phyloP scores from a whole-genome alignment of 1,284 basidiomycete genomes.

The Mycena sp. region DNA sequence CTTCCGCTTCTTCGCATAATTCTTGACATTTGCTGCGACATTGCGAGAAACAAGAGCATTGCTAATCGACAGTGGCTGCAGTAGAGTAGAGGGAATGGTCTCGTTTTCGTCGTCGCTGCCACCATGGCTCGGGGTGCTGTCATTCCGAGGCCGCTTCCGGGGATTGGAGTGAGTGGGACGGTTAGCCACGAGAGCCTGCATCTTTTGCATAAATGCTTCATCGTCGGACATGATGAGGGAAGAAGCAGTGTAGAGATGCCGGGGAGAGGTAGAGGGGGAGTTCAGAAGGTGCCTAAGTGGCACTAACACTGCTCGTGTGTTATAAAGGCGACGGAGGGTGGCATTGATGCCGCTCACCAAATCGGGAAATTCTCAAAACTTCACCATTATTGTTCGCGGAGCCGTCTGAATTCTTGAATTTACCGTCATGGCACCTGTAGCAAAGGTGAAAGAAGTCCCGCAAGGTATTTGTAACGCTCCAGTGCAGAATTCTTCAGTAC shows the following conservation, averaged over 20 bases:
- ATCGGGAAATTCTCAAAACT: background rate
- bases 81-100: background rate
- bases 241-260: too few species aligned
- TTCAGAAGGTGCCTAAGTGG: background rate
- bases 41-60: background rate
- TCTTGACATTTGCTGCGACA: background rate
- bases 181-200: too few species aligned
- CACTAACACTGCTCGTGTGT: too few species aligned
- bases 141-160: too few species aligned
- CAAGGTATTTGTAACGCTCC: too few species aligned
- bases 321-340: background rate
- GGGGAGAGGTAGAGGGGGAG: background rate
- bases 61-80: background rate
- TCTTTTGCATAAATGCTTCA: too few species aligned
- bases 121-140: too few species aligned
- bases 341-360: background rate
- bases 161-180: too few species aligned
- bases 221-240: too few species aligned
- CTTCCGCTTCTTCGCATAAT: too few species aligned
- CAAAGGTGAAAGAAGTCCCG: background rate
- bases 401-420: background rate
- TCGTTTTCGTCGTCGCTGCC: background rate
- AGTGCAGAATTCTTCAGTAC: too few species aligned
- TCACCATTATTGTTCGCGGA: background rate
- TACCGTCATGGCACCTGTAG: background rate